Evolutionary conservation across 352 stramenopile genomes (phyloP), one percentile per base, ranked within the genome.

Genomic region (Globisporangium carolinianum): DNA sequence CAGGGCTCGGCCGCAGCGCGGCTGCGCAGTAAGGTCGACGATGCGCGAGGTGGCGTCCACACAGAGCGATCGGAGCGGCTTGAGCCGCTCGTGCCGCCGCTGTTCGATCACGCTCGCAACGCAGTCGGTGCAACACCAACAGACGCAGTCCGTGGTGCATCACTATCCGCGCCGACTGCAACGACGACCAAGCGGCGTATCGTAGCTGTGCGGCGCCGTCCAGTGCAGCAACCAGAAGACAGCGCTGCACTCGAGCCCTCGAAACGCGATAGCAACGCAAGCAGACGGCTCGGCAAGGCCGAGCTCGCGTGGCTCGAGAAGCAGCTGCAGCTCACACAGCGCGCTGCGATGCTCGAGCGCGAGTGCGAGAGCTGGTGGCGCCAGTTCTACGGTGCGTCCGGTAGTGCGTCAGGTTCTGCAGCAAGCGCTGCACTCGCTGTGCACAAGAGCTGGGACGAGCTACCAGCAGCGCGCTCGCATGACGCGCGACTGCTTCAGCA

Each of bases 281-380:
- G 1, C 39, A 43, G 7, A 9, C 45, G 45, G 9, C 62, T 79
- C 53, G 67, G 64, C 1, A 79, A 70, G 14, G 47, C 67, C 1
- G 76, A 87, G 32, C 54, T 70, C 2, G 75, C 84, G 59, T 88
- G 79, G 77, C 53, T 83, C 17, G 79, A 90, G 57, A 90, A 83
- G 58, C 75, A 88, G 54, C 46, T 73, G 4, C 76, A 80, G 63
- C 84, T 83, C 42, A 67, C 48, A 0, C 59, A 72, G 41, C 69
- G 80, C 0, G 59, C 63, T 7, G 51, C 53, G 1, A 55, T 72
- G 18, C 35, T 90, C 15, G 80, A 90, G 58, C 86, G 77, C 39
- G 77, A 90, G 37, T 79, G 67, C n/a, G 36, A 38, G 14, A 52
- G 53, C 24, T 80, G 71, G 57, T 89, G 76, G 79, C 67, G 71